A percentile compares a stretch with the other conserved stretches of the same genome.
Evolutionary conservation across 305 asterid genomes (phyloP).

Genomic region (Rubia peregrina): DNA sequence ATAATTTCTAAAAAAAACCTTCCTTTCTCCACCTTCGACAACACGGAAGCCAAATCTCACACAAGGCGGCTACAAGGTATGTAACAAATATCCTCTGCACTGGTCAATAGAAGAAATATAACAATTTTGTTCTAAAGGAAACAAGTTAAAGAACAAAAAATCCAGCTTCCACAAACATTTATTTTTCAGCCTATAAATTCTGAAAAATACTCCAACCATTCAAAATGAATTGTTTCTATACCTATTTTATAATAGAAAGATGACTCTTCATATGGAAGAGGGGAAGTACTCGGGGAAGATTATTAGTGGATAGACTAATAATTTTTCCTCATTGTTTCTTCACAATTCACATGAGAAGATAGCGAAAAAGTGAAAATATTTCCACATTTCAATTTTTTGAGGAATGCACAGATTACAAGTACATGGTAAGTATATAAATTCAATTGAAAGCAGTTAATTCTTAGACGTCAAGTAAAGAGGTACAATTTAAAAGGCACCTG

Average conservation of each 20-base stretch:
- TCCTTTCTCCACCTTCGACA: conserved; percentile 37
- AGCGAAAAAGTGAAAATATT: too few species aligned
- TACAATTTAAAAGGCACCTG: conserved; percentile 42
- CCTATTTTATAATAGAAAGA: too few species aligned
- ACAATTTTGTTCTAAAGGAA: conserved; percentile 1
- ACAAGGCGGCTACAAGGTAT: conserved; percentile 65
- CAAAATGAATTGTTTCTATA: too few species aligned
- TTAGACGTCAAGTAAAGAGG: background rate
- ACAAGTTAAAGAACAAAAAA: background rate
- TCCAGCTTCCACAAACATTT: background rate
- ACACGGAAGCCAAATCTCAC: conserved; percentile 79
- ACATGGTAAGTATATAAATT: background rate
- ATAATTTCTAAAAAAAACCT: conserved; percentile 27
- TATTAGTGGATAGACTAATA: background rate
- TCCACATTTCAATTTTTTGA: too few species aligned
- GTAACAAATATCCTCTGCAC: conserved; percentile 79
- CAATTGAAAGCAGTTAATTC: too few species aligned
- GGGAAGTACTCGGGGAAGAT: background rate
- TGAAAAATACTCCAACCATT: background rate
- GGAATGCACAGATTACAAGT: background rate
- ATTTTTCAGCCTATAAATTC: background rate
- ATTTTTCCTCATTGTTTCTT: background rate
- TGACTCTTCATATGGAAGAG: too few species aligned
- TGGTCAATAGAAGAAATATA: conserved; percentile 10
- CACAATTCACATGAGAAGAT: background rate